Percentiles rank a stretch among this genome's conserved stretches.
Conservation (phyloP, 306 rosid species). For the Sindora glabra region DNA sequence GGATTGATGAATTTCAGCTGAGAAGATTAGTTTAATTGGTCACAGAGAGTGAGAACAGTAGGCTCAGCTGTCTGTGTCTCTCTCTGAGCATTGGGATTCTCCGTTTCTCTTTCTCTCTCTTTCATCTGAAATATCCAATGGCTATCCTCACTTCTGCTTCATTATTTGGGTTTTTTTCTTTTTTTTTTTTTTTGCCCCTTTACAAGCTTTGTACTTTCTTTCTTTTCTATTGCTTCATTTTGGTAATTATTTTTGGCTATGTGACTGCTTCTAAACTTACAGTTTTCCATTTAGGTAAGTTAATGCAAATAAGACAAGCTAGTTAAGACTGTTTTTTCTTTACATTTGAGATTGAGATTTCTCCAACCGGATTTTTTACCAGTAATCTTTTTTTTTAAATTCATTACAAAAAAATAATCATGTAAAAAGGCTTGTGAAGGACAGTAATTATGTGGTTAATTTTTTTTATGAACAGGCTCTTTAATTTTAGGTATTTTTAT, state of each 20-base stretch:
- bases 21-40: conserved; percentile 37
- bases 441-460: too few relatives aligned
- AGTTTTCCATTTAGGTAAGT: background rate
- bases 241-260: background rate
- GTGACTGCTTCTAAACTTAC: background rate
- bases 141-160: conserved; percentile 44
- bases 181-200: background rate
- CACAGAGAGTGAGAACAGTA: conserved; percentile 42
- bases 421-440: too few relatives aligned
- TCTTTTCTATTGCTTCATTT: background rate
- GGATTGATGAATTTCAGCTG: background rate
- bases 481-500: too few relatives aligned
- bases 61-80: conserved; percentile 51
- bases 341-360: too few relatives aligned
- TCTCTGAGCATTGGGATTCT: conserved; percentile 62
- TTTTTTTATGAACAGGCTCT: too few relatives aligned
- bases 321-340: too few relatives aligned
- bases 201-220: conserved; percentile 3
- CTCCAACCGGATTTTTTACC: too few relatives aligned
- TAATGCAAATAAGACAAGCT: too few relatives aligned
- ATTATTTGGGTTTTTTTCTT: conserved; percentile 30
- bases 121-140: conserved; percentile 46
- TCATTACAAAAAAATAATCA: too few relatives aligned
- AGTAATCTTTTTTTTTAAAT: too few relatives aligned
- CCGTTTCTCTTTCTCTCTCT: conserved; percentile 36